Conservation (phyloP, 768 basidiomycete genomes). For the Obba rivulosa region DNA sequence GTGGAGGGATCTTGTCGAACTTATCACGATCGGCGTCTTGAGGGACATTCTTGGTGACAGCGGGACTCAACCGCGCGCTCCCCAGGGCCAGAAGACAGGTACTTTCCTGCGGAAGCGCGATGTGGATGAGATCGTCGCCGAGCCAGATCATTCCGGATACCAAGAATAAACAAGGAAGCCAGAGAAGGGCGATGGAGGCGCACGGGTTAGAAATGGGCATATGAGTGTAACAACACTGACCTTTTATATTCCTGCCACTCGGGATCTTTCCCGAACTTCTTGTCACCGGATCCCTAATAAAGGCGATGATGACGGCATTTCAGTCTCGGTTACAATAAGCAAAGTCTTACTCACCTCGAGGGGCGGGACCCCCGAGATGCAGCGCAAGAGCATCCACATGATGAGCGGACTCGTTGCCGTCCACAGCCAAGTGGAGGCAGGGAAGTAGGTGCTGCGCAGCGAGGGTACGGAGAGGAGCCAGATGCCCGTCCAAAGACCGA, state of each 20-base stretch:
- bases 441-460: slow-evolving; percentile 41
- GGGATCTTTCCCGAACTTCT: slow-evolving; percentile 48
- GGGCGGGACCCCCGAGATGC: slow-evolving; percentile 67
- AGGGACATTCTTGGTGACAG: too few species aligned
- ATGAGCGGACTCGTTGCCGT: slow-evolving; percentile 57
- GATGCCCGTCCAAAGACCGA: slow-evolving; percentile 65
- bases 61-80: neutral
- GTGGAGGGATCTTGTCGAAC: too few species aligned
- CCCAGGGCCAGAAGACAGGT: slow-evolving; percentile 33
- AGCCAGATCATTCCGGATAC: too few species aligned
- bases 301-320: neutral
- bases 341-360: slow-evolving; percentile 40
- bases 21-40: too few species aligned
- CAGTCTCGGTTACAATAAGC: neutral
- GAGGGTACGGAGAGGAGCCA: slow-evolving; percentile 51
- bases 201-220: neutral
- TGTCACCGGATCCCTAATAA: slow-evolving; percentile 38
- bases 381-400: slow-evolving; percentile 55
- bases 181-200: too few species aligned
- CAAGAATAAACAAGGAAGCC: neutral
- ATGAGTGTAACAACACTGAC: slow-evolving; percentile 28
- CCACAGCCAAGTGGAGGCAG: slow-evolving; percentile 36
- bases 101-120: slow-evolving; percentile 20
- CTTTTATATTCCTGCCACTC: slow-evolving; percentile 56
- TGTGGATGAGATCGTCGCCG: slow-evolving; percentile 1